Evolutionary conservation across 805 yeast species (phyloP), one percentile per base, ranked within the genome.

Genomic region (Candida coquimbonensis): DNA sequence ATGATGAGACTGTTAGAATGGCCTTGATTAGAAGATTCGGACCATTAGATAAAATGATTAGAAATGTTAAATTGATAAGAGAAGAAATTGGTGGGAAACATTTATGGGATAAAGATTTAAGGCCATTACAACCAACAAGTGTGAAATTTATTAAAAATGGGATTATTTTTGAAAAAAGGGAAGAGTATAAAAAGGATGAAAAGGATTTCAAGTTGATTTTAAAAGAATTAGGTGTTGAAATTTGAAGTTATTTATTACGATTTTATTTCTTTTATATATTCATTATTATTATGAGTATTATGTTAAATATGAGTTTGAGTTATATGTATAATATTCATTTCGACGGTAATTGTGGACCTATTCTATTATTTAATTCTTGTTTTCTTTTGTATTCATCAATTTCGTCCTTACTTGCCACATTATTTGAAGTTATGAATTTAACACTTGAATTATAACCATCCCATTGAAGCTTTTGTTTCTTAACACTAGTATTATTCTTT

Each of bases 391-490:
- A 48, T 45, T 49, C 57, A 17, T 61, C 60, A 16, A 51, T 47
- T 26, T 61, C 65, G n/a, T 50, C 53, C 7, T 50, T 43, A 27
- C 55, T 50, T 1, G 57, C 49, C 26, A 43, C 24, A 19, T 51
- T 54, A 40, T 52, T 47, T 3, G 49, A 35, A 39, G 55, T 55
- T 2, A 61, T 57, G 36, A 31, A 46, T 5, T 58, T 50, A 9
- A 51, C 57, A 50, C 64, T 60, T 3, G 61, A 50, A 24, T 45
- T 46, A 36, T 59, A 57, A 3, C 70, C 70, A 48, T 66, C 68
- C 70, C 70, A 66, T 36, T 54, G 52, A 6, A 55, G 50, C 42
- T 60, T 62, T 35, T 54, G 58, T 52, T 59, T 60, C 51, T 63
- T 39, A 11, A 29, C 13, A 29, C 13, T 13, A 3, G 42, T 47